phyloP scores from a whole-genome alignment of 2,329 filamentous ascomycete species.

The Blastomyces emzantsi region DNA sequence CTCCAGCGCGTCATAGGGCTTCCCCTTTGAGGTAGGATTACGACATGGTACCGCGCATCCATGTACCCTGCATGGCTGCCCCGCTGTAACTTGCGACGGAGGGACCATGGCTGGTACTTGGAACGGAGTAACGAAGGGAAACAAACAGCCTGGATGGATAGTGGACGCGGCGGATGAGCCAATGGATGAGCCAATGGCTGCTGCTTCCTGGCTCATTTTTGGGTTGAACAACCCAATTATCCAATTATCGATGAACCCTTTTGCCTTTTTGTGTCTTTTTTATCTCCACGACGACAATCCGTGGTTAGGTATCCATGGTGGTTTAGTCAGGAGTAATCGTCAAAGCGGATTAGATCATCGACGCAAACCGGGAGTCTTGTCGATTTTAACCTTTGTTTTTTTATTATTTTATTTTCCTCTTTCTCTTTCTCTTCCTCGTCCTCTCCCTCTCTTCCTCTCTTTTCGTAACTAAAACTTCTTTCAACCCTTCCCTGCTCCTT shows the following conservation, averaged over 20 bases:
- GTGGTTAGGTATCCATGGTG: background rate
- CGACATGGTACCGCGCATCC: background rate
- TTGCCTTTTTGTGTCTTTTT: too few species aligned
- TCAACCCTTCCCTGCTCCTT: background rate
- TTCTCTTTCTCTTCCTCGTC: background rate
- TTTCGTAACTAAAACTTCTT: background rate
- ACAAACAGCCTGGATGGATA: too few species aligned
- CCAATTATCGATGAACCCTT: background rate
- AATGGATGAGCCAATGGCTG: background rate
- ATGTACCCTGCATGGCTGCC: background rate
- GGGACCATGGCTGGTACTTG: background rate
- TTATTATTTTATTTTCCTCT: background rate
- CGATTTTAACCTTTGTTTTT: background rate
- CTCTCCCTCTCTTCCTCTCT: background rate
- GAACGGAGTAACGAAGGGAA: background rate
- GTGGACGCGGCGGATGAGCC: background rate
- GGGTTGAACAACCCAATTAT: background rate
- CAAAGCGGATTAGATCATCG: background rate
- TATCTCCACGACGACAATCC: background rate
- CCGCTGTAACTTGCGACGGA: background rate
- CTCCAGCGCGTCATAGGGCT: background rate
- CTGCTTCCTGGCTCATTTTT: background rate
- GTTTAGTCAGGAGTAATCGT: background rate
- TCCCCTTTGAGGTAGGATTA: background rate
- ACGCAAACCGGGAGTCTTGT: background rate